These are phyloP conservation scores for Ophiosphaerella narmari DNA, from an alignment of 2,329 filamentous ascomycete genomes.

Conservation along the genomic window DNA sequence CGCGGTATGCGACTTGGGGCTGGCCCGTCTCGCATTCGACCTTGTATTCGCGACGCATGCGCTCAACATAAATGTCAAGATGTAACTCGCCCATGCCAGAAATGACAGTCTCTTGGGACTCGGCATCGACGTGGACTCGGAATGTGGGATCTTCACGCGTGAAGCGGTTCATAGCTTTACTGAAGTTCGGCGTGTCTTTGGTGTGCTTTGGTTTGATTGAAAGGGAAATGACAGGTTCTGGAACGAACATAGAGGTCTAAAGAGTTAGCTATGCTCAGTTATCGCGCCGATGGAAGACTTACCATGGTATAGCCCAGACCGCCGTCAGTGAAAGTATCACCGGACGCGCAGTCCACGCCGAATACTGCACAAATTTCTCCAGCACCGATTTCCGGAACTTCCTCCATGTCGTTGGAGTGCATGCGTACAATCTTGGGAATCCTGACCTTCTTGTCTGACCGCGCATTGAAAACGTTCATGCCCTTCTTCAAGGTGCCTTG, in stretches of 20 bases:
- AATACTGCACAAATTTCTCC: constrained; percentile 99
- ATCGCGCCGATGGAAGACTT: constrained; percentile 11
- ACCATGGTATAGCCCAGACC: constrained; percentile 87
- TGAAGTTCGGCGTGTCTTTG: constrained; percentile 92
- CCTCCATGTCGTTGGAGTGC: constrained; percentile 99
- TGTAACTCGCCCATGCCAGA: constrained; percentile 98
- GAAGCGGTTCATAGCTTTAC: constrained; percentile 98
- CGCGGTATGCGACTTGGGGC: constrained; percentile 94
- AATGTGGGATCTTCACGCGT: constrained; percentile 98
- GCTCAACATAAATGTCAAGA: constrained; percentile 95
- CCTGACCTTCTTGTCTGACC: constrained; percentile 93
- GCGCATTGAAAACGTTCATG: constrained; percentile 88
- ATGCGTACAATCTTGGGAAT: constrained; percentile 97
- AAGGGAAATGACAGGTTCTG: constrained; percentile 95
- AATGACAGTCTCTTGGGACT: constrained; percentile 96
- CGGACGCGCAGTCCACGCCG: constrained; percentile 95
- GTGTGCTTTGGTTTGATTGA: constrained; percentile 95
- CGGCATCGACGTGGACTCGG: constrained; percentile 86
- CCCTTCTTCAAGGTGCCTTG: constrained; percentile 90
- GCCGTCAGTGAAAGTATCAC: constrained; percentile 97
- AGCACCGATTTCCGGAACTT: constrained; percentile 87
- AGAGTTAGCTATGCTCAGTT: constrained; percentile 13
- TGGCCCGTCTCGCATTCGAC: constrained; percentile 95
- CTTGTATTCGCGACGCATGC: constrained; percentile 94
- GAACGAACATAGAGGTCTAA: constrained; percentile 89